Percentiles rank a stretch among this genome's conserved stretches.
Conservation (phyloP, 345 rosid genomes). For the Physaria fendleri region DNA sequence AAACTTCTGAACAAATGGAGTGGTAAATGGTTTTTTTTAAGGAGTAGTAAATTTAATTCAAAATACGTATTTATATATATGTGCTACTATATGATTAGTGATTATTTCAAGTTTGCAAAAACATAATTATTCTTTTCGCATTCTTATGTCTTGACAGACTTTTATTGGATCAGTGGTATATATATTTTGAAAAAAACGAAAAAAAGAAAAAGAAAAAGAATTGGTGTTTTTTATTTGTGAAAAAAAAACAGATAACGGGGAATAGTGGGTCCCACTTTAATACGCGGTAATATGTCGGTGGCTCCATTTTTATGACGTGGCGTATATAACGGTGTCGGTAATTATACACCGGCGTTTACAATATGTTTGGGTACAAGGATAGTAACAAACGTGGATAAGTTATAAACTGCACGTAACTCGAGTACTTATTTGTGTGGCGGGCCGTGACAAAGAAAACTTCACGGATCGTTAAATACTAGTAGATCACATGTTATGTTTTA, state of each 20-base stretch:
- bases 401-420: conserved; percentile 11
- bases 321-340: conserved; percentile 1
- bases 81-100: neutral
- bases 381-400: neutral
- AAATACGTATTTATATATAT: neutral
- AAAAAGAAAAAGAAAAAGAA: no score
- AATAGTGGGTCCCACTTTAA: neutral
- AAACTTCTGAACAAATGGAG: no score
- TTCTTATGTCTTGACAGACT: conserved; percentile 18
- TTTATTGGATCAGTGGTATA: conserved; percentile 17
- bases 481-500: conserved; percentile 23
- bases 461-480: conserved; percentile 24
- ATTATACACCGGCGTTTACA: neutral
- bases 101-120: conserved; percentile 6
- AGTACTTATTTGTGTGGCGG: conserved; percentile 20
- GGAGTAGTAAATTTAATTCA: no score
- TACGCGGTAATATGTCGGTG: conserved; percentile 31
- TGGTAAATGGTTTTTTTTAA: no score
- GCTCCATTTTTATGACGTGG: conserved; percentile 20
- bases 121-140: neutral
- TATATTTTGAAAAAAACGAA: no score
- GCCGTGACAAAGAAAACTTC: conserved; percentile 29
- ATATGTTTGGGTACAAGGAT: conserved; percentile 17
- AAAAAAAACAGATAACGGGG: neutral
- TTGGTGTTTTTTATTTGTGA: neutral